phyloP scores from a whole-genome alignment of 257 asterid species.

The Solanum habrochaites region DNA sequence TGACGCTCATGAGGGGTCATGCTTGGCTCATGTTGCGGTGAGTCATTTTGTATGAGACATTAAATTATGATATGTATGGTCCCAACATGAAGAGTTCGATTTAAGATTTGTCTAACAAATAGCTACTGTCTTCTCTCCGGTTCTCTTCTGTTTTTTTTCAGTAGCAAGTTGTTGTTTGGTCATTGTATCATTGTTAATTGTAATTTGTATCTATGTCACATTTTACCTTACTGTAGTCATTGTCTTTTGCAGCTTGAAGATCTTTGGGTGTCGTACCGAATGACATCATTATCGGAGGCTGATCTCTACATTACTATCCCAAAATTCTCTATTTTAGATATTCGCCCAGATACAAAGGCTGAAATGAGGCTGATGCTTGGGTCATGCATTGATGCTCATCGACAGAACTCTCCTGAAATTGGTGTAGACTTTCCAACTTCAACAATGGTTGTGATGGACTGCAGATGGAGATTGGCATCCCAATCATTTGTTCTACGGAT shows the following conservation, averaged over 20 bases:
- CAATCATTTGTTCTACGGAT: slow-evolving; percentile 84
- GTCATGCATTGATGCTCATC: slow-evolving; percentile 65
- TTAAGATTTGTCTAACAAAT: background rate
- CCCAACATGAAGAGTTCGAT: background rate
- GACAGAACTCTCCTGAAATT: slow-evolving; percentile 50
- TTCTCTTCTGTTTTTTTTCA: background rate
- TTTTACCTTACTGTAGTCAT: background rate
- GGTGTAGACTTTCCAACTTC: slow-evolving; percentile 53
- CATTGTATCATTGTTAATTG: background rate
- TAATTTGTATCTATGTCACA: background rate
- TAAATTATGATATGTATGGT: background rate
- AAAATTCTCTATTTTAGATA: slow-evolving; percentile 74
- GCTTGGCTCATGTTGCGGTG: slow-evolving; percentile 91
- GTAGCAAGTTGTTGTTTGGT: background rate
- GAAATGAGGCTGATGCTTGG: slow-evolving; percentile 99
- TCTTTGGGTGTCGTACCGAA: slow-evolving; percentile 94
- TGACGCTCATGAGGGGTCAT: slow-evolving; percentile 74
- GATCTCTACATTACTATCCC: slow-evolving; percentile 88
- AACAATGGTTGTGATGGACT: slow-evolving; percentile 96
- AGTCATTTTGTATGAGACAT: slow-evolving; percentile 17
- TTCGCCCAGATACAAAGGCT: slow-evolving; percentile 83
- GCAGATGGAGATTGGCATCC: slow-evolving; percentile 88
- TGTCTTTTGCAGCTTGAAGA: slow-evolving; percentile 72
- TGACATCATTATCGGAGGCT: slow-evolving; percentile 92
- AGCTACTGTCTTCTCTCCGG: background rate